phyloP scores from a whole-genome alignment of 352 stramenopile species.

The Phytophthora foliorum region DNA sequence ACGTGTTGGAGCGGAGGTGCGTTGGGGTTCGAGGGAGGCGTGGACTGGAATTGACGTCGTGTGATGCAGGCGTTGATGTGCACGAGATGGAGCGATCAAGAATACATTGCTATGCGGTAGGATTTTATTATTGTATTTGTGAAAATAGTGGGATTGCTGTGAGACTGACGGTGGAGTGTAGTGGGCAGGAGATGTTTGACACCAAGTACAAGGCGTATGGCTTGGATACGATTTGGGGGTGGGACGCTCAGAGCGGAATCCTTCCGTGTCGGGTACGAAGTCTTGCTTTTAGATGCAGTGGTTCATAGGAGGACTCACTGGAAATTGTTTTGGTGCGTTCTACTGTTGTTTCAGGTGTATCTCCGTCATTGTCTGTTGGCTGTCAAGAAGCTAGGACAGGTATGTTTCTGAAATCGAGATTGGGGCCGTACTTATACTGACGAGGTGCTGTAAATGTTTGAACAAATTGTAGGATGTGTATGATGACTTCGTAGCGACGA shows the following conservation, averaged over 20 bases:
- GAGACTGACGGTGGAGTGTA: constrained; percentile 28
- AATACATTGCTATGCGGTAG: constrained; percentile 76
- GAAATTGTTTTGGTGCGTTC: constrained; percentile 1
- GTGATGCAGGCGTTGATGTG: constrained; percentile 80
- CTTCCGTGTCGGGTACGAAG: constrained; percentile 80
- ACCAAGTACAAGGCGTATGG: constrained; percentile 87
- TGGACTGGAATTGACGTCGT: not conserved
- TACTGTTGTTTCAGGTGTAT: constrained; percentile 71
- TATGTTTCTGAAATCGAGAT: constrained; percentile 22
- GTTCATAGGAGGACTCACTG: not conserved
- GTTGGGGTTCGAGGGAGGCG: not conserved
- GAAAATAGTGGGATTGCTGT: not conserved
- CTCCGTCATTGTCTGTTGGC: constrained; percentile 94
- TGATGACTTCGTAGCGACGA: constrained; percentile 91
- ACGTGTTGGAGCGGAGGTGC: constrained; percentile 39
- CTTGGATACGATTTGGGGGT: constrained; percentile 94
- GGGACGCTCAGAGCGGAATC: constrained; percentile 81
- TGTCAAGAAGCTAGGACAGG: constrained; percentile 80
- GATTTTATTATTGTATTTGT: not conserved
- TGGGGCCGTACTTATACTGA: not conserved
- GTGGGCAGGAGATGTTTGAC: constrained; percentile 85
- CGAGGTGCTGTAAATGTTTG: too few species aligned
- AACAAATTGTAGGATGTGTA: constrained; percentile 58
- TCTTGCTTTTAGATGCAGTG: not conserved
- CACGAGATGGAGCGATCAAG: constrained; percentile 87